These are phyloP conservation scores for Cardamine resedifolia DNA, from an alignment of 345 rosid genomes.

Conservation along the genomic window DNA sequence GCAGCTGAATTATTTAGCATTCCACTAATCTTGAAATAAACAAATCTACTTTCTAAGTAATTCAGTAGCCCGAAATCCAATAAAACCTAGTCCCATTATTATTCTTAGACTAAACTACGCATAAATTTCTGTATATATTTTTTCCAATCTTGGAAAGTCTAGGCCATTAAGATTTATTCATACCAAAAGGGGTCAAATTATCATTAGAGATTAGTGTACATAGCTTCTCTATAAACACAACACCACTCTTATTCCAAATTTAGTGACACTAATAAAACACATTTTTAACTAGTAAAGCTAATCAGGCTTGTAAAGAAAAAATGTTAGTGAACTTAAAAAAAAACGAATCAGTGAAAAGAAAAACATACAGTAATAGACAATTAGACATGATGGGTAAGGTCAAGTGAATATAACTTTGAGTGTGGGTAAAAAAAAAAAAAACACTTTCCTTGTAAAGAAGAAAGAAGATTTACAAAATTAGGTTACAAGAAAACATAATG, in stretches of 20 bases:
- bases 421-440: background rate
- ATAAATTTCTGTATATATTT: background rate
- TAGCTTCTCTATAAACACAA: background rate
- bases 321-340: too few relatives aligned
- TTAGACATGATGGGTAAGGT: slow-evolving; percentile 11
- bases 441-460: slow-evolving; percentile 32
- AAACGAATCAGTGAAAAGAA: background rate
- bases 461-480: slow-evolving; percentile 29
- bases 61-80: background rate
- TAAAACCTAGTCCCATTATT: background rate
- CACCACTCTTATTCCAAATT: background rate
- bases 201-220: background rate
- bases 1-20: background rate
- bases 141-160: background rate
- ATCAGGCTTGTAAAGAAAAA: background rate
- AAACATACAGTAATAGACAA: slow-evolving; percentile 5
- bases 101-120: too few relatives aligned
- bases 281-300: background rate
- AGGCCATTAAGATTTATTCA: background rate
- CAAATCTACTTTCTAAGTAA: background rate
- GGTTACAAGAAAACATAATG: slow-evolving; percentile 33
- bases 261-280: background rate
- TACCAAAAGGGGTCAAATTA: background rate
- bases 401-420: slow-evolving; percentile 20
- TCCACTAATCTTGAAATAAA: background rate